A percentile compares a stretch with the other conserved stretches of the same genome.
Evolutionary conservation across 177 flowering plant genomes (phyloP).

Genomic region (Telopea speciosissima): DNA sequence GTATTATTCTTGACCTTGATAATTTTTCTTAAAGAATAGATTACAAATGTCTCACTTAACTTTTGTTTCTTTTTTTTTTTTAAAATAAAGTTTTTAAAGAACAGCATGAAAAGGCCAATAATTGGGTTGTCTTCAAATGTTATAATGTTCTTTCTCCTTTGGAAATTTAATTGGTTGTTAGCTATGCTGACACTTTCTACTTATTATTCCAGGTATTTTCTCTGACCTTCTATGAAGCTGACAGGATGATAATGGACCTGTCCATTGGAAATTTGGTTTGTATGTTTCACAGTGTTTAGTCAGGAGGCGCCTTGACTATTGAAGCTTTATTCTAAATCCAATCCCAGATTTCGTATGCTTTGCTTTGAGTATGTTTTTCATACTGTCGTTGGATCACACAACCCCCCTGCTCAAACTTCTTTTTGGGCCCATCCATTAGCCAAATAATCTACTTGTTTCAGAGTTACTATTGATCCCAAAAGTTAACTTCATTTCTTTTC

Average conservation of each 20-base stretch:
- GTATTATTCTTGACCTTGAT: background rate
- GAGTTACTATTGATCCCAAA: no score
- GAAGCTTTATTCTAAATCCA: conserved; percentile 13
- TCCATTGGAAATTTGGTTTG: conserved; percentile 58
- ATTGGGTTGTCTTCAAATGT: background rate
- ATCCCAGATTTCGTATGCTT: conserved; percentile 14
- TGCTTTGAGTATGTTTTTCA: conserved; percentile 8
- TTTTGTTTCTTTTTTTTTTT: background rate
- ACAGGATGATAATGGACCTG: conserved; percentile 62
- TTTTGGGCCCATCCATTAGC: no score
- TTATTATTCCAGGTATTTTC: conserved; percentile 98
- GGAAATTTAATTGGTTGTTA: background rate
- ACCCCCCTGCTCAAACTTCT: background rate
- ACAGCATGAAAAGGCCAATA: background rate
- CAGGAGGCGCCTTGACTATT: conserved; percentile 25
- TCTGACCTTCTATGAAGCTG: conserved; percentile 97
- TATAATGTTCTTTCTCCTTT: background rate
- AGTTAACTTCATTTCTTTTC: no score
- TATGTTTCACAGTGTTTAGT: conserved; percentile 62
- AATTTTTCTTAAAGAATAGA: background rate
- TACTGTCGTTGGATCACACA: background rate
- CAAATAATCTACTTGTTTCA: no score
- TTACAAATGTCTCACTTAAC: background rate
- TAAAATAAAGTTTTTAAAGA: background rate
- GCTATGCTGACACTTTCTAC: conserved; percentile 46